These are phyloP conservation scores for Trichosanthes cucumerina DNA, from an alignment of 306 rosid species.

Conservation along the genomic window DNA sequence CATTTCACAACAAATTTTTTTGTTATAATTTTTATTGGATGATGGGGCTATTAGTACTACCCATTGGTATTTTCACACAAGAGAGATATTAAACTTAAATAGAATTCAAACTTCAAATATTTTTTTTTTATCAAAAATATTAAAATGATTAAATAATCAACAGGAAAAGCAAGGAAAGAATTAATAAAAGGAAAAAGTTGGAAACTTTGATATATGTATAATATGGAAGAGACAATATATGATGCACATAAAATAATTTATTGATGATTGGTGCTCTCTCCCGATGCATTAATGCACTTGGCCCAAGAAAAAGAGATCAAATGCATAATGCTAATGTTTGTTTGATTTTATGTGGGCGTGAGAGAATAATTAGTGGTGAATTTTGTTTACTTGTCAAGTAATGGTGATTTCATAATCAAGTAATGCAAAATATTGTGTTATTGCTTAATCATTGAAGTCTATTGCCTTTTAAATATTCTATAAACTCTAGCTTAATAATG, in stretches of 20 bases:
- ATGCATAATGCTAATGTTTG: neutral
- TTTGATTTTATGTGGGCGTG: neutral
- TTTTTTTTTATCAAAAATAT: no score
- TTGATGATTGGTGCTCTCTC: neutral
- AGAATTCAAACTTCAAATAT: no score
- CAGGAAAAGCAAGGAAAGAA: neutral
- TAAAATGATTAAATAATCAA: no score
- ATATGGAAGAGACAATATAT: neutral
- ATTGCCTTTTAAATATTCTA: neutral
- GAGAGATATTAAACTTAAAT: no score
- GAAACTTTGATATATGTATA: neutral
- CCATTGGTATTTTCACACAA: no score
- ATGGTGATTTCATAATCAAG: neutral
- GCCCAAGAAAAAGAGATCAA: neutral
- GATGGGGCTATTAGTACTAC: no score
- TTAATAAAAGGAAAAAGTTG: neutral
- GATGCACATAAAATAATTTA: neutral
- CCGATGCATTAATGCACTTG: neutral
- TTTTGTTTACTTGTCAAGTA: neutral
- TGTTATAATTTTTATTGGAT: no score
- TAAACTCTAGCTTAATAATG: neutral
- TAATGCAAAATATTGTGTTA: neutral
- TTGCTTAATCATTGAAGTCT: constrained; percentile 1
- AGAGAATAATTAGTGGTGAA: neutral
- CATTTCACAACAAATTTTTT: no score